Conservation (phyloP, 2,329 filamentous ascomycete genomes). For the Neurospora sp. region DNA sequence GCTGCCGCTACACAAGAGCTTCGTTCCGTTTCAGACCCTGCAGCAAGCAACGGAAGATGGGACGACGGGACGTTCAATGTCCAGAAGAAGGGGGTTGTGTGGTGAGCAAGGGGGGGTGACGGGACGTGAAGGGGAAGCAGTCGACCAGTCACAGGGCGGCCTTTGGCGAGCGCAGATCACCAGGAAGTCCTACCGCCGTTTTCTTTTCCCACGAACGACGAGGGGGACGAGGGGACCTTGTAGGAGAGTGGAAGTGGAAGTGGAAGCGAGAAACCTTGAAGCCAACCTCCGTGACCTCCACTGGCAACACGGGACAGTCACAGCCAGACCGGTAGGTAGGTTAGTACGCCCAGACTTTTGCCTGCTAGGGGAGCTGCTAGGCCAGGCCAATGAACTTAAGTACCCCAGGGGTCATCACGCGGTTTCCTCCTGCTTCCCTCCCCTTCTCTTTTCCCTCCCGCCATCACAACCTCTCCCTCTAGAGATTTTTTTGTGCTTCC, state of each 20-base stretch:
- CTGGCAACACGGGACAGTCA: background rate
- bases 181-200: background rate
- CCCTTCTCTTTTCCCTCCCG: constrained; percentile 11
- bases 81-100: background rate
- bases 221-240: background rate
- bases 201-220: background rate
- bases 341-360: background rate
- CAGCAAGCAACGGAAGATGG: background rate
- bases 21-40: background rate
- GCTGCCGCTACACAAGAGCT: background rate
- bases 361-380: background rate
- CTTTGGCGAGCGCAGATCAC: background rate
- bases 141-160: background rate
- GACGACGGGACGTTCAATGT: background rate
- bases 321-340: background rate
- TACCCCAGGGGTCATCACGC: constrained; percentile 17
- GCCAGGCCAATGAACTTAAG: constrained; percentile 9
- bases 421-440: constrained; percentile 16
- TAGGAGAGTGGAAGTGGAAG: background rate
- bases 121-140: background rate
- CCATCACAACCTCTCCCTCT: constrained; percentile 9
- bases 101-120: background rate
- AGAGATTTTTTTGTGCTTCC: constrained; percentile 15
- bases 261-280: background rate
- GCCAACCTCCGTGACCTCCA: background rate